These are phyloP conservation scores for Hanseniaspora occidentalis DNA, from an alignment of 805 yeast genomes.

Conservation along the genomic window DNA sequence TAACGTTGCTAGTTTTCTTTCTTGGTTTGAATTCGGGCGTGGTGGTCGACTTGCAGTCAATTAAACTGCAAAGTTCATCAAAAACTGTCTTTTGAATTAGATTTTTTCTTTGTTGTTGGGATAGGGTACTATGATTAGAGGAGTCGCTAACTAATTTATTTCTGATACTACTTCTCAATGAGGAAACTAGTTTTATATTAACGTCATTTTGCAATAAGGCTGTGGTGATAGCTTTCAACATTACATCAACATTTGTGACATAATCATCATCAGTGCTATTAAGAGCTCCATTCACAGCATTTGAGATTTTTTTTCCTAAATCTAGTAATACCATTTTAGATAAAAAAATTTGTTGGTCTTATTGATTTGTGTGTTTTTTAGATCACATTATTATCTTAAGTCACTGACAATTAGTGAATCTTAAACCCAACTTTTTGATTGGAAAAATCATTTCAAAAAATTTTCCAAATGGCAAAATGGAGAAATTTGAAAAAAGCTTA, in stretches of 20 bases:
- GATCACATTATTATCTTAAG: no score
- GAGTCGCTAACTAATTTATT: slow-evolving; percentile 39
- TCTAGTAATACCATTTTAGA: slow-evolving; percentile 68
- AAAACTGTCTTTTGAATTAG: slow-evolving; percentile 82
- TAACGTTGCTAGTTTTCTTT: slow-evolving; percentile 65
- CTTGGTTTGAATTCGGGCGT: slow-evolving; percentile 64
- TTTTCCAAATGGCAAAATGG: no score
- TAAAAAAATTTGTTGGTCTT: slow-evolving; percentile 1
- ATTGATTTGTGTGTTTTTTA: slow-evolving; percentile 2
- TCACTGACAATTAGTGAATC: no score
- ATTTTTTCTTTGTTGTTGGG: slow-evolving; percentile 52
- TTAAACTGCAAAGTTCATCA: slow-evolving; percentile 80
- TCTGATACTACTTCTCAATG: slow-evolving; percentile 60
- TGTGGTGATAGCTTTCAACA: slow-evolving; percentile 80
- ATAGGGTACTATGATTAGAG: slow-evolving; percentile 5
- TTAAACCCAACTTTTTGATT: no score
- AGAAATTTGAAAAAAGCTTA: no score
- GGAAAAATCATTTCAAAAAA: no score
- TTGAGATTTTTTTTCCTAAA: slow-evolving; percentile 62
- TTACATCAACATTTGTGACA: slow-evolving; percentile 43
- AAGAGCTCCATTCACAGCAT: slow-evolving; percentile 56
- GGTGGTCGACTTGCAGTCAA: slow-evolving; percentile 42
- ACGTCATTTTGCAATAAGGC: slow-evolving; percentile 94
- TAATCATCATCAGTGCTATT: slow-evolving; percentile 46
- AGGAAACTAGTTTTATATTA: slow-evolving; percentile 71